Evolutionary conservation across 1,284 basidiomycete species (phyloP).

Genomic region (Caloboletus firmus): DNA sequence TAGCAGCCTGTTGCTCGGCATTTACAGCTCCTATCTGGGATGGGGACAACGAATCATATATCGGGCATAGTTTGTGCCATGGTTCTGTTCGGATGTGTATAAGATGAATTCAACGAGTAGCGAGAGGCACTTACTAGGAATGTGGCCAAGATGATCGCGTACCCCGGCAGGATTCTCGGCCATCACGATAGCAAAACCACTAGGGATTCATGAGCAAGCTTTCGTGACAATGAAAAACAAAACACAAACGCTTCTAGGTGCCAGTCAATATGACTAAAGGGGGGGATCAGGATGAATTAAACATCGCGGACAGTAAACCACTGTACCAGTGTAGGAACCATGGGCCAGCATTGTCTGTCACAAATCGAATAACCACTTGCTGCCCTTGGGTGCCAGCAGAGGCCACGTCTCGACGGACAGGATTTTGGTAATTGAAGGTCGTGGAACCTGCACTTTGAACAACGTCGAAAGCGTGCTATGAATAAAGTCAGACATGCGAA

Average conservation of each 20-base stretch:
- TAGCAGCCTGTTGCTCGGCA: conserved; percentile 20
- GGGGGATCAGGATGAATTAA: background rate
- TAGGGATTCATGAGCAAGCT: conserved; percentile 6
- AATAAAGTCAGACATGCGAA: conserved; percentile 7
- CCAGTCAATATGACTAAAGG: conserved; percentile 47
- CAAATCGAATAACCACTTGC: conserved; percentile 36
- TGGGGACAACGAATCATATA: conserved; percentile 16
- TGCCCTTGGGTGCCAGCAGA: conserved; percentile 29
- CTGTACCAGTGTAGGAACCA: conserved; percentile 49
- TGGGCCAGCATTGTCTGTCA: conserved; percentile 40
- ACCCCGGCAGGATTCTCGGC: conserved; percentile 36
- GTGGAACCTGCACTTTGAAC: conserved; percentile 30
- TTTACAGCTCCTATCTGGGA: conserved; percentile 26
- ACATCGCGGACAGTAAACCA: background rate
- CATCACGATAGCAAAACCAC: conserved; percentile 42
- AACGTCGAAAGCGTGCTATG: conserved; percentile 38
- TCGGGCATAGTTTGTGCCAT: conserved; percentile 28
- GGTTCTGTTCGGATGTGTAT: conserved; percentile 11
- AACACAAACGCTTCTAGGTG: conserved; percentile 40
- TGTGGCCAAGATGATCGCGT: conserved; percentile 8
- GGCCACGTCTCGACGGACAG: conserved; percentile 38
- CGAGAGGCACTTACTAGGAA: conserved; percentile 16
- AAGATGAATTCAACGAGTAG: background rate
- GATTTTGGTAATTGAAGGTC: conserved; percentile 41
- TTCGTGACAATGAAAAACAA: background rate